Conservation (phyloP, 1,139 yeast genomes). For the Kodamaea arcana region DNA sequence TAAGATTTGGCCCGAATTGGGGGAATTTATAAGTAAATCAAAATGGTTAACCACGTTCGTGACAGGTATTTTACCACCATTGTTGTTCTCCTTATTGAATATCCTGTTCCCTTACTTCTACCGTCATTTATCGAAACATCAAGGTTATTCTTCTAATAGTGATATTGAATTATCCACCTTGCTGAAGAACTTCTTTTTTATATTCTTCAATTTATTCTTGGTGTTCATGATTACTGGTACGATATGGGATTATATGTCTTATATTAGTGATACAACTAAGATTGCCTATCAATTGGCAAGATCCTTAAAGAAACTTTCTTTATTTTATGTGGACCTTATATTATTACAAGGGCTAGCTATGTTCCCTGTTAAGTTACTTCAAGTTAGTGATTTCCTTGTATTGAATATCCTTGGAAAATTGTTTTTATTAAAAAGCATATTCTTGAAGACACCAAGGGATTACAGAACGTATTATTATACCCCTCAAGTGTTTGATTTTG, state of each 20-base stretch:
- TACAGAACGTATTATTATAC: constrained; percentile 45
- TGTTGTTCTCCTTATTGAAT: constrained; percentile 63
- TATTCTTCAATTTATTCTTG: constrained; percentile 78
- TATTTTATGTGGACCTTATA: constrained; percentile 79
- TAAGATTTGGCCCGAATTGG: constrained; percentile 71
- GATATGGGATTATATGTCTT: constrained; percentile 58
- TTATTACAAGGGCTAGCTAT: constrained; percentile 81
- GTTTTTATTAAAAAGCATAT: constrained; percentile 47
- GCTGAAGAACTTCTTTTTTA: constrained; percentile 77
- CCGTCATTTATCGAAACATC: constrained; percentile 61
- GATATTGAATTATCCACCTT: constrained; percentile 78
- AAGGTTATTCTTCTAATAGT: constrained; percentile 75
- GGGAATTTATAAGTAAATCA: constrained; percentile 52
- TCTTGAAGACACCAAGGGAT: constrained; percentile 55
- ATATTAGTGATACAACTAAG: constrained; percentile 68
- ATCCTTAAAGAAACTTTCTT: constrained; percentile 63
- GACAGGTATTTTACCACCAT: constrained; percentile 51
- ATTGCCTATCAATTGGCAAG: constrained; percentile 76
- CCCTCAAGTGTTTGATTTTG: constrained; percentile 64
- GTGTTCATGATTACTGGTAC: constrained; percentile 83
- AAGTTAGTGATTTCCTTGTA: constrained; percentile 57
- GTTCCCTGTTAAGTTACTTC: constrained; percentile 70
- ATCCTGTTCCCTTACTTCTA: constrained; percentile 72
- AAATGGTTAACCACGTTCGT: constrained; percentile 70
- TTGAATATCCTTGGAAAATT: constrained; percentile 51